Percentiles rank a stretch among this genome's conserved stretches.
phyloP scores from a whole-genome alignment of 805 yeast species.

The Priceomyces melissophilus region DNA sequence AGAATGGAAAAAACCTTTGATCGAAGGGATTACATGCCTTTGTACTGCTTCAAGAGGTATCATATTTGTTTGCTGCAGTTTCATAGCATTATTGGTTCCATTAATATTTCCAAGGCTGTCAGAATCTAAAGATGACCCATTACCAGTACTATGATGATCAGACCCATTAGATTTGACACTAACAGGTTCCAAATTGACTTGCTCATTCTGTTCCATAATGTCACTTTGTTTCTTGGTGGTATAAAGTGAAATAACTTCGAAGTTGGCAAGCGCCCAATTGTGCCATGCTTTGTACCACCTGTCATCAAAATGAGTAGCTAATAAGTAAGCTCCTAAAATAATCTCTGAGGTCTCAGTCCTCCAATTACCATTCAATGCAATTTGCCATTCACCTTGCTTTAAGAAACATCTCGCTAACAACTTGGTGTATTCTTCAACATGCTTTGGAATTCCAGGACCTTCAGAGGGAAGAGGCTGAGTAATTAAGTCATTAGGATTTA shows the following conservation, averaged over 20 bases:
- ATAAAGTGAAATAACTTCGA: conserved; percentile 80
- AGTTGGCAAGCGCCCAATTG: conserved; percentile 98
- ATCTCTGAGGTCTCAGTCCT: conserved; percentile 71
- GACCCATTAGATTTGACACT: not conserved
- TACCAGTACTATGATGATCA: conserved; percentile 8
- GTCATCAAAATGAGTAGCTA: conserved; percentile 92
- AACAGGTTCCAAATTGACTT: conserved; percentile 8
- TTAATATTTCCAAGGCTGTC: conserved; percentile 1
- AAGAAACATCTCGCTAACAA: conserved; percentile 89
- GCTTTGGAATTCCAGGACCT: conserved; percentile 67
- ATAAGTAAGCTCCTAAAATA: conserved; percentile 82
- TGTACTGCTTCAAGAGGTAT: conserved; percentile 58
- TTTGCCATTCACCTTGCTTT: conserved; percentile 99
- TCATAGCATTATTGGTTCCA: conserved; percentile 11
- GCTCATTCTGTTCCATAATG: conserved; percentile 29
- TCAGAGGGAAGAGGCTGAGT: conserved; percentile 79
- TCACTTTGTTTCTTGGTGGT: conserved; percentile 26
- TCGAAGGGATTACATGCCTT: conserved; percentile 92
- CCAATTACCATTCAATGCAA: conserved; percentile 78
- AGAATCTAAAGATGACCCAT: not conserved
- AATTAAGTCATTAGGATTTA: conserved; percentile 82
- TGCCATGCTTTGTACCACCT: conserved; percentile 99
- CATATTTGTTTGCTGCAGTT: conserved; percentile 11
- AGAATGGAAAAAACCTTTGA: conserved; percentile 92
- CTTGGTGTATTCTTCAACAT: conserved; percentile 77